Evolutionary conservation across 2,329 filamentous ascomycete genomes (phyloP).

Genomic region (Sporothrix brunneoviolacea): DNA sequence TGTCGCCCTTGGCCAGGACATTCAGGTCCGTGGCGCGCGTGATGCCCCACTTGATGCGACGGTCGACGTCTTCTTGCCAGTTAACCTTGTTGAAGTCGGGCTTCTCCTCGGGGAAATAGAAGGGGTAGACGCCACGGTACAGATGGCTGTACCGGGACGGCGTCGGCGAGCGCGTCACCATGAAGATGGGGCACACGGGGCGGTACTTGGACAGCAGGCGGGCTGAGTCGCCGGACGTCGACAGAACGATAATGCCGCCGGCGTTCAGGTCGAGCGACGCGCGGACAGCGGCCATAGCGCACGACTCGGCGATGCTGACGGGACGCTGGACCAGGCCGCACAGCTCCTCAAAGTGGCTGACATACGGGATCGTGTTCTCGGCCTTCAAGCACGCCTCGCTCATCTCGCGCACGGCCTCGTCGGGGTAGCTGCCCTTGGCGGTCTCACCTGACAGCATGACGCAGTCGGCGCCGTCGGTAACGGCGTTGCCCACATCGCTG

Average conservation of each 20-base stretch:
- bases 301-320: conserved; percentile 83
- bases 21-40: conserved; percentile 76
- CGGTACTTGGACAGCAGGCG: conserved; percentile 97
- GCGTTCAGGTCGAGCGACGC: conserved; percentile 94
- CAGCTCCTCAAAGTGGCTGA: conserved; percentile 94
- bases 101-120: conserved; percentile 88
- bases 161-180: conserved; percentile 83
- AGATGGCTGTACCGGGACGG: conserved; percentile 88
- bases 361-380: conserved; percentile 95
- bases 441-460: conserved; percentile 99
- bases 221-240: conserved; percentile 90
- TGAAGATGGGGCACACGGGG: conserved; percentile 98
- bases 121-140: conserved; percentile 97
- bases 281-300: conserved; percentile 93
- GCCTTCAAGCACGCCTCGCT: conserved; percentile 94
- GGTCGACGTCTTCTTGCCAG: conserved; percentile 99
- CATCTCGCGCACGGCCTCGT: conserved; percentile 94
- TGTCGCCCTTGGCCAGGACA: conserved; percentile 64
- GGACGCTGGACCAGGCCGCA: conserved; percentile 76
- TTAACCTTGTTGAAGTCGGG: conserved; percentile 88
- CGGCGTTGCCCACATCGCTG: conserved; percentile 95
- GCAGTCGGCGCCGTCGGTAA: conserved; percentile 96
- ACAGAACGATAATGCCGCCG: conserved; percentile 90
- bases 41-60: conserved; percentile 96
- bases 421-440: conserved; percentile 92